phyloP scores from a whole-genome alignment of 2,329 filamentous ascomycete species.

The Eutypella sp. region DNA sequence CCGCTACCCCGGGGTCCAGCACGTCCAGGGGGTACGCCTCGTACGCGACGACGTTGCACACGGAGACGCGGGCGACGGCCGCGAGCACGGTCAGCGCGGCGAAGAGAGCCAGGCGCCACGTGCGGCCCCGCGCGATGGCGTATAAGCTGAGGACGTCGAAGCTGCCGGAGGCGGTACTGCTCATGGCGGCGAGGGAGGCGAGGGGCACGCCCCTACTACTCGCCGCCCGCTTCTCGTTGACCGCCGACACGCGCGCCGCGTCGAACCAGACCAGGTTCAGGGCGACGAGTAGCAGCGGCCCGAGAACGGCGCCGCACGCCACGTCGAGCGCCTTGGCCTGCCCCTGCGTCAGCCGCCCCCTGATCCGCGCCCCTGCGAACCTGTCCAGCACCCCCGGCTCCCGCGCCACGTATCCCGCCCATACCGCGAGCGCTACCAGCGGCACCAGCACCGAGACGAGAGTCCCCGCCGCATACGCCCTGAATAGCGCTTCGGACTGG shows the following conservation, averaged over 20 bases:
- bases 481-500: neutral
- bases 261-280: neutral
- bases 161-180: neutral
- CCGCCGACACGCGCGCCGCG: neutral
- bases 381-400: neutral
- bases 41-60: neutral
- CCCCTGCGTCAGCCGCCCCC: neutral
- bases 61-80: neutral
- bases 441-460: neutral
- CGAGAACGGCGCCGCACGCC: neutral
- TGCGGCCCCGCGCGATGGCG: neutral
- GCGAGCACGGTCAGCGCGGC: neutral
- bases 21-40: neutral
- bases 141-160: neutral
- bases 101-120: neutral
- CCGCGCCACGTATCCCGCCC: neutral
- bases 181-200: neutral
- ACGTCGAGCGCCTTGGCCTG: neutral
- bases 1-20: too few relatives aligned
- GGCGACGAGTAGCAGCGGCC: neutral
- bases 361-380: neutral
- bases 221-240: neutral
- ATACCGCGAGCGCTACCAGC: neutral
- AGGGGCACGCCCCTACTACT: neutral
- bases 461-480: neutral